phyloP scores from a whole-genome alignment of 371 early-diverging fungal genomes.

The Mucor velutinosus region DNA sequence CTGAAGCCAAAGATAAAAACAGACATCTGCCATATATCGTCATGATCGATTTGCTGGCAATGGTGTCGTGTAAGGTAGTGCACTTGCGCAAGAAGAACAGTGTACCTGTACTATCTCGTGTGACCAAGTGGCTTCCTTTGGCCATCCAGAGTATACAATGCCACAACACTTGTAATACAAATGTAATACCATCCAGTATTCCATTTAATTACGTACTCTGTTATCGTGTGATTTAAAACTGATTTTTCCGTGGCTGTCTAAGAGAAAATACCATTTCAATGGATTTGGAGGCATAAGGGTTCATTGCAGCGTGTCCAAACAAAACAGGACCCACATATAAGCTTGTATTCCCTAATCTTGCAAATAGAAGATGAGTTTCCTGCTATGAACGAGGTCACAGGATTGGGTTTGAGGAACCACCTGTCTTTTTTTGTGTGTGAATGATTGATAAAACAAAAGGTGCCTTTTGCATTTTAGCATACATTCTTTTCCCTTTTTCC shows the following conservation, averaged over 20 bases:
- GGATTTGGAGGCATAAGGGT: neutral
- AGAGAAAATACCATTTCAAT: neutral
- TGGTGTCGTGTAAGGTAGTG: neutral
- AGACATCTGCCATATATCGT: neutral
- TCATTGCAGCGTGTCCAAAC: neutral
- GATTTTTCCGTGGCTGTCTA: neutral
- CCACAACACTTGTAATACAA: neutral
- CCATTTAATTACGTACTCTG: neutral
- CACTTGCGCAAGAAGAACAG: neutral
- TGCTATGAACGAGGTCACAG: slow-evolving; percentile 13
- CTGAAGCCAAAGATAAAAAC: neutral
- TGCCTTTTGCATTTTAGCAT: neutral
- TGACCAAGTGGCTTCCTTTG: neutral
- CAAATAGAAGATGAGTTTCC: neutral
- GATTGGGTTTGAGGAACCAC: slow-evolving; percentile 5
- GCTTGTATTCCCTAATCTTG: neutral
- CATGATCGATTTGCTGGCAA: neutral
- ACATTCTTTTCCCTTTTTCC: neutral
- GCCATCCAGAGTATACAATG: neutral
- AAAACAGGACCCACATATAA: neutral
- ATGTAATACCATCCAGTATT: neutral
- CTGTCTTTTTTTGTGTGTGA: slow-evolving; percentile 13
- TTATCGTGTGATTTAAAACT: neutral
- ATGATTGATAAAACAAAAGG: neutral
- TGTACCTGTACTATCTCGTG: neutral